phyloP scores from a whole-genome alignment of 805 yeast genomes.

The Candida coquimbonensis region DNA sequence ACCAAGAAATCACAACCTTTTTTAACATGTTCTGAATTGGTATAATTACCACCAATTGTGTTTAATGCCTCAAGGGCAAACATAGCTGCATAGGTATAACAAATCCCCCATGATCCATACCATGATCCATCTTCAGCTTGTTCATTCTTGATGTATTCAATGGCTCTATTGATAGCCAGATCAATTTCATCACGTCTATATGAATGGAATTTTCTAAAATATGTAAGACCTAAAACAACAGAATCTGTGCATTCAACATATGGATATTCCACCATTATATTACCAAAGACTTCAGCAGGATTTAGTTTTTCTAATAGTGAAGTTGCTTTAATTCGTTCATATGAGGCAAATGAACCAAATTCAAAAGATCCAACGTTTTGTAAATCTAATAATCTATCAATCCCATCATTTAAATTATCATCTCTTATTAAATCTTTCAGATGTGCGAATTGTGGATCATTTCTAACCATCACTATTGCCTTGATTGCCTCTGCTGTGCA shows the following conservation, averaged over 20 bases:
- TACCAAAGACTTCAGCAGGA: constrained; percentile 97
- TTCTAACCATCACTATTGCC: constrained; percentile 86
- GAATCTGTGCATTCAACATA: constrained; percentile 98
- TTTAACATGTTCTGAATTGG: constrained; percentile 52
- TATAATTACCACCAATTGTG: constrained; percentile 58
- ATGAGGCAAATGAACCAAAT: constrained; percentile 88
- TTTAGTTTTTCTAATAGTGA: constrained; percentile 69
- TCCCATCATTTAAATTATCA: constrained; percentile 52
- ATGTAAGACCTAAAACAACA: constrained; percentile 79
- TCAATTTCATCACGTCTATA: constrained; percentile 63
- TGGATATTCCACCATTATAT: constrained; percentile 97
- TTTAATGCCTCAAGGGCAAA: constrained; percentile 91
- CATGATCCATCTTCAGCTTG: constrained; percentile 86
- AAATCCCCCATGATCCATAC: constrained; percentile 99
- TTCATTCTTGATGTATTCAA: constrained; percentile 56
- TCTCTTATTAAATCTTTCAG: constrained; percentile 46
- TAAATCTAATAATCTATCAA: constrained; percentile 66
- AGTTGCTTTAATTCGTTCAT: constrained; percentile 81
- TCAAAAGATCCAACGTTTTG: constrained; percentile 79
- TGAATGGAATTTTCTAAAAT: constrained; percentile 58
- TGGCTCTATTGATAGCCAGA: constrained; percentile 66
- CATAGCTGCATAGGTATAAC: constrained; percentile 95
- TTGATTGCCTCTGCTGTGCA: constrained; percentile 95
- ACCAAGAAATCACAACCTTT: constrained; percentile 84
- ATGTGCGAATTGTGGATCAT: constrained; percentile 44